Evolutionary conservation across 805 yeast species (phyloP).

Genomic region (Barnettozyma populi): DNA sequence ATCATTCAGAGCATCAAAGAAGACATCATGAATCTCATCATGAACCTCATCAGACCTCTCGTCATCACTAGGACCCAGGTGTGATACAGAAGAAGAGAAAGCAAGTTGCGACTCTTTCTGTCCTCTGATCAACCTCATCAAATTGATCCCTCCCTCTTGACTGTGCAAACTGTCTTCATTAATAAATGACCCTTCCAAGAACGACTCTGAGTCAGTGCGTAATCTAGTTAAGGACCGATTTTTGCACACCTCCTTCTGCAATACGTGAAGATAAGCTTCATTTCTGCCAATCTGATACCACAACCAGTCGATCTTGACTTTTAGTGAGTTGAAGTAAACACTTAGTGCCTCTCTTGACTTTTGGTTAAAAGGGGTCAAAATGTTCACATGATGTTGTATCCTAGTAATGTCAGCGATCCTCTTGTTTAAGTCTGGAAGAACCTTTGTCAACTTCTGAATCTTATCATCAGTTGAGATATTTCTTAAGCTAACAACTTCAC

Average conservation of each 20-base stretch:
- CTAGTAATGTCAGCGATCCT: conserved; percentile 34
- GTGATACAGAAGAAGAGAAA: background rate
- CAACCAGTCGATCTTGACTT: conserved; percentile 51
- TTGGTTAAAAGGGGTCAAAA: conserved; percentile 49
- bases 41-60: background rate
- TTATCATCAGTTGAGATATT: conserved; percentile 28
- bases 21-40: conserved; percentile 2
- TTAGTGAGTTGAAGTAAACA: conserved; percentile 39
- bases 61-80: background rate
- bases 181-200: conserved; percentile 24
- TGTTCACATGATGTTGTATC: conserved; percentile 33
- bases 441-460: conserved; percentile 29
- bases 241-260: conserved; percentile 17
- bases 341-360: conserved; percentile 47
- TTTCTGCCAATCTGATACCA: conserved; percentile 48
- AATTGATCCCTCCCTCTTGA: background rate
- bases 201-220: conserved; percentile 15
- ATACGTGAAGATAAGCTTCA: conserved; percentile 34
- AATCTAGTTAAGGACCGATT: background rate
- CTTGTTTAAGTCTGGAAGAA: conserved; percentile 29
- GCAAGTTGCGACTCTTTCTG: background rate
- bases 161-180: conserved; percentile 10
- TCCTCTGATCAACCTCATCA: background rate
- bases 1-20: conserved; percentile 8
- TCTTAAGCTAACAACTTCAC: conserved; percentile 25